Evolutionary conservation across 1,139 yeast species (phyloP).

Genomic region (Saccharomyces hybrid): DNA sequence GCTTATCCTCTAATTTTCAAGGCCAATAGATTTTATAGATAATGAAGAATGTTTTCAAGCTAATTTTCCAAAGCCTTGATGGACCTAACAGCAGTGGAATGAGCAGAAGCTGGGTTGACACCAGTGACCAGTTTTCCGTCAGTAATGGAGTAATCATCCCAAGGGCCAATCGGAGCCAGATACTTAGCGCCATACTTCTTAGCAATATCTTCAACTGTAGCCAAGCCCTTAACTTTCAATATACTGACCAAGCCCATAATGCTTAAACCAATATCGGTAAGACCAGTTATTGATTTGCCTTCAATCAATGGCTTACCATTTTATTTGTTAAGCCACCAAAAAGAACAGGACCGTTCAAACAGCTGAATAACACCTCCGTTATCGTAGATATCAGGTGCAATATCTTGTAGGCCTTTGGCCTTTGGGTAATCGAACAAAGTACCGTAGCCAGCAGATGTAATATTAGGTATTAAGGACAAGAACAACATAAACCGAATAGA

Average conservation of each 20-base stretch:
- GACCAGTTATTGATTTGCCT: constrained; percentile 53
- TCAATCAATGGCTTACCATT: constrained; percentile 40
- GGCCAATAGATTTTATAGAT: not conserved
- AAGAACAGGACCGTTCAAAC: constrained; percentile 63
- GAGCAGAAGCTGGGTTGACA: constrained; percentile 55
- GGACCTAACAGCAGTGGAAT: constrained; percentile 10
- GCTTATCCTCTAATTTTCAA: too few species aligned
- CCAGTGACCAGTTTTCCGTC: constrained; percentile 58
- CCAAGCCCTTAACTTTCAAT: constrained; percentile 34
- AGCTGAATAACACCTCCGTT: constrained; percentile 52
- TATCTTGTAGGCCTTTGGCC: constrained; percentile 40
- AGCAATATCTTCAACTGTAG: constrained; percentile 36
- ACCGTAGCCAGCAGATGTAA: constrained; percentile 60
- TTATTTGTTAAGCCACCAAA: constrained; percentile 41
- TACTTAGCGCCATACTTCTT: constrained; percentile 39
- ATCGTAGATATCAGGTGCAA: constrained; percentile 42
- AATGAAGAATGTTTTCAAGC: not conserved
- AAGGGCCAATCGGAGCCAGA: constrained; percentile 42
- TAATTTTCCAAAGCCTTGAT: constrained; percentile 5
- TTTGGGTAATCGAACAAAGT: constrained; percentile 51
- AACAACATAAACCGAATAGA: too few species aligned
- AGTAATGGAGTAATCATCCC: constrained; percentile 43
- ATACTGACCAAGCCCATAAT: constrained; percentile 35
- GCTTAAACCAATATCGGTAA: constrained; percentile 50
- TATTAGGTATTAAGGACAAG: too few species aligned